Evolutionary conservation across 2,329 filamentous ascomycete genomes (phyloP), one percentile per base, ranked within the genome.

Genomic region (Aspergillus quadrilineatus): DNA sequence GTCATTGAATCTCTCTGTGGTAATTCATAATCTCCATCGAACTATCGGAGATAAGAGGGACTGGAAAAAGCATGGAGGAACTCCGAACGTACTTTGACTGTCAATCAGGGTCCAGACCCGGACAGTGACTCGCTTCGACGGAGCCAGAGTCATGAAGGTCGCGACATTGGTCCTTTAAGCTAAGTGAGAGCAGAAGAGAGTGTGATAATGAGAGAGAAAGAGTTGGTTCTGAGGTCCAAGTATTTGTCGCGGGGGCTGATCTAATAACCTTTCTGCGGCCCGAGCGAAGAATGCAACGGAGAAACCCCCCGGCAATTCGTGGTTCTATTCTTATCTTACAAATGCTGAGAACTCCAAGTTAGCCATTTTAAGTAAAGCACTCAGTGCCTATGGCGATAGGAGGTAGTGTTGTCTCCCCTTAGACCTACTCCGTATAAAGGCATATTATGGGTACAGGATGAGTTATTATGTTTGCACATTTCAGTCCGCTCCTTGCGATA

Each of bases 71-170:
- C 30, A 55, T 43, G 42, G 44, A 37, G 39, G 34, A 22, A 42
- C 37, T 42, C 39, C 34, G 34, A 51, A 67, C 72, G 48, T 71
- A 77, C 74, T 66, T 64, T 69, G 71, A 65, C 65, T 65, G 59
- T 72, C 66, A 57, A 69, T 67, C 67, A 71, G 66, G 63, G 72
- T 70, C 73, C 74, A 72, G 57, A 65, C 65, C 62, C 64, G 69
- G 69, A 73, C 72, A 63, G 72, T 70, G 63, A 72, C 70, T 66
- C 71, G 70, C 70, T 69, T 73, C 56, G 69, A 63, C 64, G 69
- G 65, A 66, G 65, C 61, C 62, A 68, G 59, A 72, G 69, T 75
- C 74, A 76, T 76, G 65, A 68, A 73, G 67, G 65, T 60, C 60
- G 50, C 58, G 59, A 61, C 64, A 69, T 67, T 61, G 59, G 61